Percentiles rank a stretch among this genome's conserved stretches.
Evolutionary conservation across 73 alveolate genomes (phyloP).

Genomic region (Uronychia binucleata): DNA sequence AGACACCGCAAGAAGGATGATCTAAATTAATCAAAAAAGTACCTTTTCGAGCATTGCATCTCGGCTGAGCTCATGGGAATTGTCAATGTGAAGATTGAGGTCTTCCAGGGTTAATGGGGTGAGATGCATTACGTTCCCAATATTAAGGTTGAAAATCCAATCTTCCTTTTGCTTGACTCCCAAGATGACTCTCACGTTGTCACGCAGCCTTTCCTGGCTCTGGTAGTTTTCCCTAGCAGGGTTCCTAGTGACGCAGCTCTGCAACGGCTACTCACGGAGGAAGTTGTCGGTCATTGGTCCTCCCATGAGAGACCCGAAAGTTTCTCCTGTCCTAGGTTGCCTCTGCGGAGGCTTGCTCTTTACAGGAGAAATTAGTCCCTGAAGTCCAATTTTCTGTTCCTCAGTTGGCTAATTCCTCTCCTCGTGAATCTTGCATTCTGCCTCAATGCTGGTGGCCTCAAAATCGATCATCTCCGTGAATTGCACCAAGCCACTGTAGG

Average conservation of each 20-base stretch:
- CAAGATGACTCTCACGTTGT: constrained; percentile 52
- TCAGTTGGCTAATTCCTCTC: background rate
- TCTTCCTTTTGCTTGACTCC: constrained; percentile 85
- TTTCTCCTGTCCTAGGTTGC: constrained; percentile 20
- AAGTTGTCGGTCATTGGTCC: background rate
- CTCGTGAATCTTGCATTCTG: background rate
- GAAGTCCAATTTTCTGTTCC: background rate
- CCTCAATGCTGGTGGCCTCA: background rate
- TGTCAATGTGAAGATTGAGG: constrained; percentile 83
- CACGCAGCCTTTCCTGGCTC: constrained; percentile 27
- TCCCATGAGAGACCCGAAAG: background rate
- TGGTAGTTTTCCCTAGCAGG: too few species aligned
- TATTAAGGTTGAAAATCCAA: constrained; percentile 88
- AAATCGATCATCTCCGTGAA: constrained; percentile 29
- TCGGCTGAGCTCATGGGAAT: constrained; percentile 85
- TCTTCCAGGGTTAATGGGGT: constrained; percentile 84
- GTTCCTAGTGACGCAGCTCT: too few species aligned
- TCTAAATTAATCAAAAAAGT: constrained; percentile 1
- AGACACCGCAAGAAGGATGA: constrained; percentile 82
- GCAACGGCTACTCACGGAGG: too few species aligned
- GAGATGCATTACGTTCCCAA: constrained; percentile 93
- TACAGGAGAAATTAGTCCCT: constrained; percentile 8
- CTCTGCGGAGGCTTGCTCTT: constrained; percentile 9
- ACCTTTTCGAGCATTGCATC: constrained; percentile 92
- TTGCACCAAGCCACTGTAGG: constrained; percentile 2